phyloP scores from a whole-genome alignment of 2,329 filamentous ascomycete species.

The Bimuria novae-zelandiae region DNA sequence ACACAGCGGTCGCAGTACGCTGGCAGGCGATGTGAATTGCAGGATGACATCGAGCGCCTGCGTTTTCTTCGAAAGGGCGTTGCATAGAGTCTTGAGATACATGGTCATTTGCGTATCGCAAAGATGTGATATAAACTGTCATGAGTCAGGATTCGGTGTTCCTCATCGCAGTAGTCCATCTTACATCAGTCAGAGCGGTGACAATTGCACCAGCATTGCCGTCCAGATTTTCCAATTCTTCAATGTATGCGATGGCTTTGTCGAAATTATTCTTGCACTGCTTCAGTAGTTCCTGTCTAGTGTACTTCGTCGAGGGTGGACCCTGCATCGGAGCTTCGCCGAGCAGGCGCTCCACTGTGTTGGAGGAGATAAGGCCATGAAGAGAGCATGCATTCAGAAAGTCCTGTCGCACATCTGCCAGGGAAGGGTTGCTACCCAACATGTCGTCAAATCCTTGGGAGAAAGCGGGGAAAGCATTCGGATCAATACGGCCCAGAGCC shows the following conservation, averaged over 20 bases:
- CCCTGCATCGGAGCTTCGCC: conserved; percentile 84
- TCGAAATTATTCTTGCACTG: conserved; percentile 79
- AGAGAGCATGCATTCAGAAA: conserved; percentile 91
- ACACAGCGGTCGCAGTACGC: conserved; percentile 75
- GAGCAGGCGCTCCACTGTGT: conserved; percentile 76
- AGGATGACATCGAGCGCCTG: conserved; percentile 74
- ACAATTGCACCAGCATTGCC: conserved; percentile 88
- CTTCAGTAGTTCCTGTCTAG: conserved; percentile 76
- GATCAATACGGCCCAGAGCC: conserved; percentile 66
- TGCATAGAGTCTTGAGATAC: conserved; percentile 76
- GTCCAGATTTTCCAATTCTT: conserved; percentile 85
- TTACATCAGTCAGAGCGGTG: conserved; percentile 62
- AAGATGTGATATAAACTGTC: conserved; percentile 68
- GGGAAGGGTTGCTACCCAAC: conserved; percentile 58
- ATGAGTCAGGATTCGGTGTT: background rate
- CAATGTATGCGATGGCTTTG: conserved; percentile 74
- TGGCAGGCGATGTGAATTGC: conserved; percentile 71
- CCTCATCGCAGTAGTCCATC: background rate
- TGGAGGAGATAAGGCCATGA: conserved; percentile 79
- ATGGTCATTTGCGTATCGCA: conserved; percentile 78
- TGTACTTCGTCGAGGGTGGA: conserved; percentile 73
- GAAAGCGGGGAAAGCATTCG: conserved; percentile 66
- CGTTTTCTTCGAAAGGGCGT: conserved; percentile 72
- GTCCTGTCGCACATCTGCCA: conserved; percentile 73
- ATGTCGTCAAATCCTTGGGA: conserved; percentile 66